Evolutionary conservation across 1,139 yeast species (phyloP).

Genomic region (Starmera stellimalicola): DNA sequence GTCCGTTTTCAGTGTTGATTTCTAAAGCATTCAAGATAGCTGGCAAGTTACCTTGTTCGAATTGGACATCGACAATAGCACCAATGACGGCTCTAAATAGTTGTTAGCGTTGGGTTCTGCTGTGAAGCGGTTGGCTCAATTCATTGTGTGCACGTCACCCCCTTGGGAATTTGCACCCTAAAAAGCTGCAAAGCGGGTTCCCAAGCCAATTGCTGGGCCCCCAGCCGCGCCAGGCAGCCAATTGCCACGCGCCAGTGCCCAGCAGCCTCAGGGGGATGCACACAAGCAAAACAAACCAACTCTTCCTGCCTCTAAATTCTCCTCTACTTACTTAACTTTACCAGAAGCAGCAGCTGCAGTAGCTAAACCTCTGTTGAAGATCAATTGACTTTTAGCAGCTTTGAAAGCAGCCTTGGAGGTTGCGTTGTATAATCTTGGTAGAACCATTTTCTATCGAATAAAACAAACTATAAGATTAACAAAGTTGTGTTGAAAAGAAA

Average conservation of each 20-base stretch:
- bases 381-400: conserved; percentile 75
- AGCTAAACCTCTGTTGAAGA: conserved; percentile 73
- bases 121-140: too few species aligned
- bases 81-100: conserved; percentile 86
- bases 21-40: conserved; percentile 95
- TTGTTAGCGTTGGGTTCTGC: conserved; percentile 1
- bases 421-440: conserved; percentile 89
- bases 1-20: conserved; percentile 55
- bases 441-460: conserved; percentile 40
- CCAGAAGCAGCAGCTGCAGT: conserved; percentile 79
- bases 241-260: too few species aligned
- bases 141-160: too few species aligned
- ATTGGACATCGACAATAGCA: conserved; percentile 99
- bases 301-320: too few species aligned
- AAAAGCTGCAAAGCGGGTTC: too few species aligned
- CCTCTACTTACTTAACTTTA: conserved; percentile 84
- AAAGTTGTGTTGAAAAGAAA: conserved; percentile 1
- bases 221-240: too few species aligned
- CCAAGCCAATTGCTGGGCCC: too few species aligned
- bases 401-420: conserved; percentile 84
- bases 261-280: too few species aligned
- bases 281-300: too few species aligned
- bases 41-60: conserved; percentile 95
- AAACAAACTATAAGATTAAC: conserved; percentile 4
- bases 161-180: too few species aligned